A percentile compares a stretch with the other conserved stretches of the same genome.
phyloP scores from a whole-genome alignment of 2,329 filamentous ascomycete species.

The Botryotinia calthae region DNA sequence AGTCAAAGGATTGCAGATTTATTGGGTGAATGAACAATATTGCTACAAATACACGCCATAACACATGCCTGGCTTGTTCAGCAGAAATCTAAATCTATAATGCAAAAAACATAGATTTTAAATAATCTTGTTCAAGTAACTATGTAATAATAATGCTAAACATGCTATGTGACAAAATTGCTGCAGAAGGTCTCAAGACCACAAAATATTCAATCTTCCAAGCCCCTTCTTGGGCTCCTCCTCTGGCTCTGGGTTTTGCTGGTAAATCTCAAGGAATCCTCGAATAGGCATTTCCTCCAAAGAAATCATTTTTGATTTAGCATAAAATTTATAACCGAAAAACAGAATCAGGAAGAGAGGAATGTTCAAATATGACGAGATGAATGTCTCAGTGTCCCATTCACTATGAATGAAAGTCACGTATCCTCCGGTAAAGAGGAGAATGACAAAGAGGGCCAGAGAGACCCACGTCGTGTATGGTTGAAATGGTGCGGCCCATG shows the following conservation, averaged over 20 bases:
- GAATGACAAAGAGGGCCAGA: conserved; percentile 59
- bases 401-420: conserved; percentile 57
- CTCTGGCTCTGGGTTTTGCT: conserved; percentile 40
- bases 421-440: conserved; percentile 70
- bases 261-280: conserved; percentile 41
- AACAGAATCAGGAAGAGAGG: conserved; percentile 45
- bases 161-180: background rate
- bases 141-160: background rate
- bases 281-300: conserved; percentile 42
- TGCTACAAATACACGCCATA: background rate
- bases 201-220: conserved; percentile 40
- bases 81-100: background rate
- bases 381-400: conserved; percentile 56
- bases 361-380: conserved; percentile 59
- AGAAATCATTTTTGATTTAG: conserved; percentile 45
- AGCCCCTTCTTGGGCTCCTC: conserved; percentile 33
- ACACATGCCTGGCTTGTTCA: background rate
- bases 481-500: conserved; percentile 50
- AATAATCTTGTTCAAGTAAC: background rate
- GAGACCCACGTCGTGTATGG: conserved; percentile 58
- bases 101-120: background rate
- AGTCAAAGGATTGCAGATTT: background rate
- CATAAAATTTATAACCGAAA: conserved; percentile 53
- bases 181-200: conserved; percentile 25
- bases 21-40: background rate